Evolutionary conservation across 2,329 filamentous ascomycete genomes (phyloP), one percentile per base, ranked within the genome.

Genomic region (Gyromitra esculenta): DNA sequence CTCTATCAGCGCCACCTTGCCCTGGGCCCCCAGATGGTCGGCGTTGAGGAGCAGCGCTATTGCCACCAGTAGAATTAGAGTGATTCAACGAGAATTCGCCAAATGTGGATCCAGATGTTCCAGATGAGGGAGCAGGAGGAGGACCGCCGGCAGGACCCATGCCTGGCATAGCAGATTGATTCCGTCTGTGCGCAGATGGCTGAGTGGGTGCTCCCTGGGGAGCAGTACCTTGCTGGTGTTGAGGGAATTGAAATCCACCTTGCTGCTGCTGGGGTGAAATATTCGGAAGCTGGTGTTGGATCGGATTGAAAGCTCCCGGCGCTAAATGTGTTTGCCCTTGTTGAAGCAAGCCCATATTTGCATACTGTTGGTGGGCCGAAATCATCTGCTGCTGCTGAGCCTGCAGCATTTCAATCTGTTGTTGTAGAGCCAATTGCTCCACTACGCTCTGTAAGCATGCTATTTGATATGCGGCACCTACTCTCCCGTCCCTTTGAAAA

Each of bases 341-440:
- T 81, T 92, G 91, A 82, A 98, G 91, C 88, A 98, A 94, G 84
- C 93, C 93, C 92, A 97, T 94, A 84, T 96, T 97, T 82, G 97
- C 91, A 87, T 97, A 97, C 85, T 98, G 95, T 85, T 97, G 94
- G 83, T 97, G 94, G 79, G 93, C 96, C 81, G 93, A 93, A 85
- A 96, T 93, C 83, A 98, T 96, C 84, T 97, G 94, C 85, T 98
- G 94, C 84, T 98, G 96, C 84, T 98, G 96, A 84, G 97, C 94
- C 86, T 98, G 95, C 82, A 98, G 88, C 83, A 96, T 89, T 85
- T 98, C 95, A 83, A 98, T 97, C 86, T 98, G 95, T 87, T 97
- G 95, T 86, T 97, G 94, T 83, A 98, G 94, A 83, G 93, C 93
- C 83, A 97, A 89, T 88, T 97, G 94, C 87, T 97, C 95, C 92